Evolutionary conservation across 1,284 basidiomycete species (phyloP).

Genomic region (Heliocybe sulcata): DNA sequence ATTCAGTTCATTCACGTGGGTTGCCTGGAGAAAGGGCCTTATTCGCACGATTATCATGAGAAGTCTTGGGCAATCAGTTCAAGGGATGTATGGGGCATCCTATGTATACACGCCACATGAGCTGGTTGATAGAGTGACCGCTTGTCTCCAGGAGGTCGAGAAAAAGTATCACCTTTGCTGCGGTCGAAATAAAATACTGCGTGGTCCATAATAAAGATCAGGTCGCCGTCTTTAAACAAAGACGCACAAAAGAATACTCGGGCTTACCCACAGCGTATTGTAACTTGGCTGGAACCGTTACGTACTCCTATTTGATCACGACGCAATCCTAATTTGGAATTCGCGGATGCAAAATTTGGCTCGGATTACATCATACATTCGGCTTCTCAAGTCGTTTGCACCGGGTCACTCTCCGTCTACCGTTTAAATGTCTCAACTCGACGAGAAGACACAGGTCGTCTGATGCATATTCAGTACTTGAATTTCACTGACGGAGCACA

Average conservation of each 20-base stretch:
- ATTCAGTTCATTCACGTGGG: slow-evolving; percentile 1
- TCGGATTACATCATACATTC: not conserved
- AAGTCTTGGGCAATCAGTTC: not conserved
- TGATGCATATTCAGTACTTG: too few relatives aligned
- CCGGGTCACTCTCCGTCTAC: not conserved
- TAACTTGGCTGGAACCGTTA: not conserved
- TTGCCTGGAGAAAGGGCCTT: not conserved
- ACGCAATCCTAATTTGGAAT: not conserved
- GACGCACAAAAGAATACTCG: not conserved
- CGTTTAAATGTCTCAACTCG: not conserved
- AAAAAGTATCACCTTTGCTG: not conserved
- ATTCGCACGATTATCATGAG: slow-evolving; percentile 2
- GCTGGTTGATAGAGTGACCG: not conserved
- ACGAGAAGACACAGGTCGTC: not conserved
- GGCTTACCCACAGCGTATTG: not conserved
- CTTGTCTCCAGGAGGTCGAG: not conserved
- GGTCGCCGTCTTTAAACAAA: not conserved
- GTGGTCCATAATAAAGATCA: not conserved
- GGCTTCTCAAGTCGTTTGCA: not conserved
- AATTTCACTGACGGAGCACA: not conserved
- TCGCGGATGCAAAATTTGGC: not conserved
- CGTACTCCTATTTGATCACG: not conserved
- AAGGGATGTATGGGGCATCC: not conserved
- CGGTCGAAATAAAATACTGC: not conserved
- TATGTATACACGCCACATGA: not conserved